Base-by-base conservation (phyloP, 225 moss, liverwort and hornwort species). In the Neckera pumila region DNA sequence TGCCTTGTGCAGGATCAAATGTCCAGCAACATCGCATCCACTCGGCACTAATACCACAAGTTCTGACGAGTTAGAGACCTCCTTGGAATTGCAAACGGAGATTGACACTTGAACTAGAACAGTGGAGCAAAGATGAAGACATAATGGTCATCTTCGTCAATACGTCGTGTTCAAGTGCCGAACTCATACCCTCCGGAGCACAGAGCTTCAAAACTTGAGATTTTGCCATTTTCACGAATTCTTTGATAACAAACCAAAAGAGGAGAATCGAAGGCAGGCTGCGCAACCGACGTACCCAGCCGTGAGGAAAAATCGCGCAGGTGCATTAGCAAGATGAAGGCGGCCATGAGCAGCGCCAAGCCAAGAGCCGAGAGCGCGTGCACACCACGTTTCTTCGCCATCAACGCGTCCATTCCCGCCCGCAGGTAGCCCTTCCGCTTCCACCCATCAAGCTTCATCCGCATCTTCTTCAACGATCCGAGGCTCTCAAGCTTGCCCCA, bases 381-480 rank as follows among this genome's bases (percentile, higher is more conserved):
- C 75, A 63, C 42, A 31, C 84, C 85, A 43, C 51, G 34, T 34
- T 67, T 89, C 76, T 76, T 89, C 86, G 22, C 23, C 65, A 47
- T 75, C 62, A 63, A 27, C 16, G 49, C 78, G 77, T 87, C 88
- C 58, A 59, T 17, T 27, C 27, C 62, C 19, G n/a, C 88, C 53
- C 91, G 81, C 57, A 89, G 31, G n/a, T 78, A 86, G 11, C 82
- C 79, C 85, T 43, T 90, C 81, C 88, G 90, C 42, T 88, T 91
- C 90, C 93, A 93, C 56, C 86, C 86, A 62, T 91, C 90, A 9
- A 90, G 36, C 88, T 88, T 89, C 80, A 86, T 88, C 79, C 89
- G 71, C 91, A 90, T 93, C 17, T 47, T 78, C 74, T 42, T 38
- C 56, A 34, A 70, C 62, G 81, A 87, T 53, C 40, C 81, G 9